Evolutionary conservation across 116 monocot genomes (phyloP).

Genomic region (Posidonia oceanica): DNA sequence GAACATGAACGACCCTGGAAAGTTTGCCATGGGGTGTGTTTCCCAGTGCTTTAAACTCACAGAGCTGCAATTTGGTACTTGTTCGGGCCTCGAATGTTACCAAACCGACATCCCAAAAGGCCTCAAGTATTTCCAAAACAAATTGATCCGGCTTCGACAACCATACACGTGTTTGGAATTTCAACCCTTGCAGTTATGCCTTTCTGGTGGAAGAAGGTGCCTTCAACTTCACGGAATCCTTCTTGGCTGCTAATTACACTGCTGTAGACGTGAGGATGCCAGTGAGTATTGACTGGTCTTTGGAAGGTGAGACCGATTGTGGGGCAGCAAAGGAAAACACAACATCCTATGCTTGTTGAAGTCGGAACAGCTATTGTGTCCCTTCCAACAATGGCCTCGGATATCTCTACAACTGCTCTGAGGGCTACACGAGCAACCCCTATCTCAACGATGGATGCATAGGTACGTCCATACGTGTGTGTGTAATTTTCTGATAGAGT

Average conservation of each 20-base stretch:
- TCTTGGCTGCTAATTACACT: constrained; percentile 8
- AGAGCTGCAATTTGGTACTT: constrained; percentile 10
- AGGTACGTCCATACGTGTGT: not conserved
- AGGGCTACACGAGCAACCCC: no score
- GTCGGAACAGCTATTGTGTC: not conserved
- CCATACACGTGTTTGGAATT: constrained; percentile 12
- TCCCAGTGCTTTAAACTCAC: constrained; percentile 14
- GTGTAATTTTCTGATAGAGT: no score
- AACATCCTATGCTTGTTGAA: constrained; percentile 18
- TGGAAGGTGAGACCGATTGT: constrained; percentile 22
- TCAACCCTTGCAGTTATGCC: constrained; percentile 36
- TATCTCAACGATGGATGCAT: no score
- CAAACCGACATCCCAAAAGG: constrained; percentile 34
- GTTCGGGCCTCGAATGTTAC: constrained; percentile 34
- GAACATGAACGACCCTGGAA: constrained; percentile 1
- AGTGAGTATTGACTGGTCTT: constrained; percentile 34
- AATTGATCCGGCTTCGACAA: not conserved
- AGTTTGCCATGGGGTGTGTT: constrained; percentile 13
- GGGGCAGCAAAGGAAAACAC: not conserved
- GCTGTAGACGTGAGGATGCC: constrained; percentile 11
- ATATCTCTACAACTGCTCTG: no score
- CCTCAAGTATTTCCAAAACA: constrained; percentile 10
- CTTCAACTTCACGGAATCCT: constrained; percentile 16
- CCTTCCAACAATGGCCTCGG: no score
- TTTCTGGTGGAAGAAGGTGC: constrained; percentile 28